A percentile compares a stretch with the other conserved stretches of the same genome.
Conservation (phyloP, 495 filamentous ascomycete species). For the Bathelium albidoporum region DNA sequence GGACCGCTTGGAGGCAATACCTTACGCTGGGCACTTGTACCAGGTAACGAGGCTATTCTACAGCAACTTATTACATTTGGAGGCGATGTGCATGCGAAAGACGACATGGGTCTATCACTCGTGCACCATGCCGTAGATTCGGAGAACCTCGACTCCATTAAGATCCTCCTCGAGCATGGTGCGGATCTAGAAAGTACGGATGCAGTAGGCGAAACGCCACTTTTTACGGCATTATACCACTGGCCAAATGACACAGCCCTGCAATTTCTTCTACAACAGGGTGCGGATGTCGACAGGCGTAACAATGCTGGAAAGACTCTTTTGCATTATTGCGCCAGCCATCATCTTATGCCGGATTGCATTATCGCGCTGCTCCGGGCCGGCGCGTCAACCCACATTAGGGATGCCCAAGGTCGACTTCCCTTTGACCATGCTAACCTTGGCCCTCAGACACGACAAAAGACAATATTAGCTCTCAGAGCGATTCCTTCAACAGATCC, state of each 20-base stretch:
- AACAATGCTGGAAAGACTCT: neutral
- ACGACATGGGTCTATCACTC: neutral
- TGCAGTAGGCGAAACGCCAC: neutral
- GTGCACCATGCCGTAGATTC: neutral
- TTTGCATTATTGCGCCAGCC: too few relatives aligned
- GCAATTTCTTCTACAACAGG: neutral
- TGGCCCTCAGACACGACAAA: neutral
- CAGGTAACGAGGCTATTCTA: neutral
- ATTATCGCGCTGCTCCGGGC: neutral
- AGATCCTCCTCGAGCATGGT: neutral
- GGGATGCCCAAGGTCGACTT: neutral
- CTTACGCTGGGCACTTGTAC: neutral
- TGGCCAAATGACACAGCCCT: neutral
- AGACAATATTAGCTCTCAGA: too few relatives aligned
- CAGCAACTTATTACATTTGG: neutral
- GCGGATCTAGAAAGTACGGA: neutral
- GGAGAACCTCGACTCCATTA: neutral
- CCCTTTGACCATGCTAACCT: neutral
- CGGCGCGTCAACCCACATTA: neutral
- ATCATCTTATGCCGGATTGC: too few relatives aligned
- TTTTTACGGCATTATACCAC: neutral
- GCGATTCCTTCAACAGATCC: too few relatives aligned
- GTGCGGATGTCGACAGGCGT: neutral
- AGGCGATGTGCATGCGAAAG: neutral
- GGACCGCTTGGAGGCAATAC: neutral